Percentiles rank a stretch among this genome's conserved stretches.
Evolutionary conservation across 306 rosid genomes (phyloP).

Genomic region (Castanopsis chinensis): DNA sequence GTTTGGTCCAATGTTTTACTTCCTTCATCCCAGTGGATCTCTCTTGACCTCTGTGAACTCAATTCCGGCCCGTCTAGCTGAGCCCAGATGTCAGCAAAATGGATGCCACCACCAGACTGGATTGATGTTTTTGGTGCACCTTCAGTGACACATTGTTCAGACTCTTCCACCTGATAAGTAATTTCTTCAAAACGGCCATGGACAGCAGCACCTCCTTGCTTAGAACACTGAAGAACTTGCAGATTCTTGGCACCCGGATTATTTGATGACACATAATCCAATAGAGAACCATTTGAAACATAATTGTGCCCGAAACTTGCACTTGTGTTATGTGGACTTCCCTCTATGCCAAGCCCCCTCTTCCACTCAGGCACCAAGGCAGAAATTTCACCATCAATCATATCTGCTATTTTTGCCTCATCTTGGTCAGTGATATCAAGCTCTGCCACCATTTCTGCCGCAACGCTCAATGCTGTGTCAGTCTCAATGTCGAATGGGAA

Average conservation of each 20-base stretch:
- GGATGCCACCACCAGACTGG: conserved; percentile 48
- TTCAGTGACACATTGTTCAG: conserved; percentile 43
- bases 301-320: conserved; percentile 52
- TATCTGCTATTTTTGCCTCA: conserved; percentile 72
- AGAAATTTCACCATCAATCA: conserved; percentile 79
- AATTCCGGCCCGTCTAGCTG: conserved; percentile 61
- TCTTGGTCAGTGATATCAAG: conserved; percentile 89
- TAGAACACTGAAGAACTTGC: conserved; percentile 76
- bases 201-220: conserved; percentile 60
- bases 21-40: conserved; percentile 38
- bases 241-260: conserved; percentile 53
- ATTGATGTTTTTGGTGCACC: conserved; percentile 37
- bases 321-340: conserved; percentile 38
- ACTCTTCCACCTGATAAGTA: conserved; percentile 79
- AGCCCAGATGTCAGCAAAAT: conserved; percentile 75
- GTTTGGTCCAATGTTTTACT: conserved; percentile 31
- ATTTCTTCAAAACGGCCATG: conserved; percentile 97
- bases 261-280: conserved; percentile 55
- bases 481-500: conserved; percentile 86
- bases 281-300: conserved; percentile 46
- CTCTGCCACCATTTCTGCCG: conserved; percentile 87
- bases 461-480: conserved; percentile 82
- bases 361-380: conserved; percentile 81
- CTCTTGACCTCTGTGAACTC: conserved; percentile 40
- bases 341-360: conserved; percentile 36